Conservation (phyloP, 2,329 filamentous ascomycete species). For the Arthrobotrys musiformis region DNA sequence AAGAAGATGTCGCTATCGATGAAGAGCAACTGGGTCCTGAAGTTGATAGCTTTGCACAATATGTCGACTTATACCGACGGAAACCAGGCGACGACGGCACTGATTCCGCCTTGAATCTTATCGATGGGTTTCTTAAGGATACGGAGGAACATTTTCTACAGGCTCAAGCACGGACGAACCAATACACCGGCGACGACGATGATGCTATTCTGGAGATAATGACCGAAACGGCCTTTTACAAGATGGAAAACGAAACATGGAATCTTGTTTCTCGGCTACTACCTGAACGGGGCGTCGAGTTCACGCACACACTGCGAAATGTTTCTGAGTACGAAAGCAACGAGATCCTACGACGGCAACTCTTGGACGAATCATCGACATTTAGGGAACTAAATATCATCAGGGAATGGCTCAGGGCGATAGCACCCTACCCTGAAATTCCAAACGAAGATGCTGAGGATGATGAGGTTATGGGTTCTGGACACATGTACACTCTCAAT, state of each 20-base stretch:
- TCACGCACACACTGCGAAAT: slow-evolving; percentile 55
- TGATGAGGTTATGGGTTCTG: slow-evolving; percentile 83
- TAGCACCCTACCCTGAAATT: slow-evolving; percentile 73
- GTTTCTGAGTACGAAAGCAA: slow-evolving; percentile 59
- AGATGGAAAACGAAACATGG: slow-evolving; percentile 91
- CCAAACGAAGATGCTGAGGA: slow-evolving; percentile 81
- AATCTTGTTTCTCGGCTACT: slow-evolving; percentile 81
- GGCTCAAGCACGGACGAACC: slow-evolving; percentile 9
- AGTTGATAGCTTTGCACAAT: slow-evolving; percentile 49
- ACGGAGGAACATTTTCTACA: slow-evolving; percentile 44
- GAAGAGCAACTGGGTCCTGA: slow-evolving; percentile 64
- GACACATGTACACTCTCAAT: slow-evolving; percentile 91
- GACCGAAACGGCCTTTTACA: slow-evolving; percentile 72
- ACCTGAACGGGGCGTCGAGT: slow-evolving; percentile 66
- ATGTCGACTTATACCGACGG: slow-evolving; percentile 59
- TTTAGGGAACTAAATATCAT: slow-evolving; percentile 83
- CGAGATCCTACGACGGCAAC: slow-evolving; percentile 73
- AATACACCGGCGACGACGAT: slow-evolving; percentile 40
- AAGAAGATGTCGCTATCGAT: slow-evolving; percentile 68
- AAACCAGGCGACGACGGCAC: slow-evolving; percentile 58
- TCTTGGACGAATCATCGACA: slow-evolving; percentile 76
- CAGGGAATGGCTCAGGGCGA: slow-evolving; percentile 85
- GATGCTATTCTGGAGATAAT: slow-evolving; percentile 57
- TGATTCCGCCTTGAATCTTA: slow-evolving; percentile 44
- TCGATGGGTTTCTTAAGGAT: slow-evolving; percentile 59